A percentile compares a stretch with the other conserved stretches of the same genome.
Evolutionary conservation across 805 yeast genomes (phyloP).

Genomic region (Sungouiozyma ichnusensis): DNA sequence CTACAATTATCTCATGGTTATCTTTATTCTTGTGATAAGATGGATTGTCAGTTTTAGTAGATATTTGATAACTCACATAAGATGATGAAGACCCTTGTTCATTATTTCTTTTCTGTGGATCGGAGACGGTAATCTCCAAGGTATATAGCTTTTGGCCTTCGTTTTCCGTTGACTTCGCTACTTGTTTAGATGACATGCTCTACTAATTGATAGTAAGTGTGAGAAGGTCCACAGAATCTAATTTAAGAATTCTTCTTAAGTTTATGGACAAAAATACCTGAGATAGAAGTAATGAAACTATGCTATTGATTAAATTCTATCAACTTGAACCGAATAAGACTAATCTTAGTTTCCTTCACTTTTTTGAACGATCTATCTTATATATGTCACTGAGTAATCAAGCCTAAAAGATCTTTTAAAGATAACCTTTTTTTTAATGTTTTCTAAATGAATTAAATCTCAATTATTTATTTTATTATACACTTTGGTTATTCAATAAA

Average conservation of each 20-base stretch:
- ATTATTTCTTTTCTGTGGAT: conserved; percentile 24
- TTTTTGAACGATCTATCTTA: too few relatives aligned
- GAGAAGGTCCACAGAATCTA: too few relatives aligned
- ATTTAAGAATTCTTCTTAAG: too few relatives aligned
- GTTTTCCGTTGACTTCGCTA: neutral
- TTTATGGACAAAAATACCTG: too few relatives aligned
- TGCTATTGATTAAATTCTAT: too few relatives aligned
- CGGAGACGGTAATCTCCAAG: conserved; percentile 24
- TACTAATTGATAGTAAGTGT: too few relatives aligned
- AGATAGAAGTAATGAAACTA: too few relatives aligned
- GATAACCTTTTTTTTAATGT: neutral
- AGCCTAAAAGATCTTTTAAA: too few relatives aligned
- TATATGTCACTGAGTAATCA: too few relatives aligned
- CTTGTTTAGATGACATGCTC: neutral
- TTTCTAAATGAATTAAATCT: neutral
- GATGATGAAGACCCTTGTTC: conserved; percentile 20
- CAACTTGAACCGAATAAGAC: too few relatives aligned
- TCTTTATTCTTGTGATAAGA: conserved; percentile 16
- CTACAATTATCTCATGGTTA: conserved; percentile 17
- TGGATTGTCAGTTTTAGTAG: conserved; percentile 24
- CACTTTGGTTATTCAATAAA: neutral
- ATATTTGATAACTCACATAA: conserved; percentile 26
- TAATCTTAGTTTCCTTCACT: too few relatives aligned
- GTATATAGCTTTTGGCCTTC: neutral
- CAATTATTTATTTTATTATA: neutral